phyloP scores from a whole-genome alignment of 2,329 filamentous ascomycete genomes.

The Neofusicoccum ribis region DNA sequence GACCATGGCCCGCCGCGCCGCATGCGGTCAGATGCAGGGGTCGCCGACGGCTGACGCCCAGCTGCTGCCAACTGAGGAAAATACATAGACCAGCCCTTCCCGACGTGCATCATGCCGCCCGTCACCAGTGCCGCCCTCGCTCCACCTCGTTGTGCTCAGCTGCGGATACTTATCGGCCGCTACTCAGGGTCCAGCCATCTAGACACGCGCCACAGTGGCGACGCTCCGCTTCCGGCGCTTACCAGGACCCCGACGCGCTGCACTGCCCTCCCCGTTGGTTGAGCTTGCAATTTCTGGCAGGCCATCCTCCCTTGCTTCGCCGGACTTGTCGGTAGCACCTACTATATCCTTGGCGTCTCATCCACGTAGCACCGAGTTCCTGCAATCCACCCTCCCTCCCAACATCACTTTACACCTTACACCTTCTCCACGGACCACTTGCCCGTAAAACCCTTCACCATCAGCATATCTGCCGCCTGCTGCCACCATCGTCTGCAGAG shows the following conservation, averaged over 20 bases:
- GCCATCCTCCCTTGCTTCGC: background rate
- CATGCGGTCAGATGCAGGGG: conserved; percentile 15
- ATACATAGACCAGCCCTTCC: conserved; percentile 1
- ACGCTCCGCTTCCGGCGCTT: conserved; percentile 10
- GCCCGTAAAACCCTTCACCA: background rate
- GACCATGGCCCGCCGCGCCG: background rate
- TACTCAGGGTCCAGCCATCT: background rate
- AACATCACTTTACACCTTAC: background rate
- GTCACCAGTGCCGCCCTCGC: background rate
- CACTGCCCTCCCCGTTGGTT: background rate
- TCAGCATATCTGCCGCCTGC: background rate
- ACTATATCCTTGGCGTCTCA: conserved; percentile 9
- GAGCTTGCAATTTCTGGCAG: background rate
- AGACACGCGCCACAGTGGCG: conserved; percentile 1
- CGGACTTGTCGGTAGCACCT: background rate
- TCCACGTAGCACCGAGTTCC: background rate
- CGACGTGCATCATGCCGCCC: background rate
- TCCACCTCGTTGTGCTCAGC: background rate
- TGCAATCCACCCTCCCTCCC: background rate
- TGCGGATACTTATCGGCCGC: background rate
- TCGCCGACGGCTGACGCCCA: background rate
- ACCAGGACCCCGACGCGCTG: background rate
- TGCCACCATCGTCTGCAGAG: background rate
- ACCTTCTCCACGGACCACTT: too few species aligned
- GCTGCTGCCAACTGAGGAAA: background rate